Conservation (phyloP, 495 filamentous ascomycete genomes). For the Penicillium mononematosum region DNA sequence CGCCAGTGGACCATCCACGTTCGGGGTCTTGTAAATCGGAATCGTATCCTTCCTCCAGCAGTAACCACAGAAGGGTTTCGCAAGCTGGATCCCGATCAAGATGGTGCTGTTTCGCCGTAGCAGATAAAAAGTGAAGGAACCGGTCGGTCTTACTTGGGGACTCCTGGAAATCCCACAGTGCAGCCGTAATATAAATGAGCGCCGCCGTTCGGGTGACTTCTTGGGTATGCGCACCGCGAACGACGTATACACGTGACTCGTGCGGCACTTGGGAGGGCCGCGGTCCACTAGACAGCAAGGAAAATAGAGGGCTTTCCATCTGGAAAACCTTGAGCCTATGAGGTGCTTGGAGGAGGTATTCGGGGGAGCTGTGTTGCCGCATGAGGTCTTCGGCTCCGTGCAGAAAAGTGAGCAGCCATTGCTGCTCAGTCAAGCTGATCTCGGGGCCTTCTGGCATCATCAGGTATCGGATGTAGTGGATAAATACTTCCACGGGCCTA, state of each 20-base stretch:
- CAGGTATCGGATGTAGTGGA: conserved; percentile 43
- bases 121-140: conserved; percentile 34
- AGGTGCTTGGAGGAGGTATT: conserved; percentile 31
- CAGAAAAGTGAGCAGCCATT: conserved; percentile 40
- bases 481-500: conserved; percentile 28
- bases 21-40: conserved; percentile 39
- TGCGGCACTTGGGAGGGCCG: conserved; percentile 44
- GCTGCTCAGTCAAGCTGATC: conserved; percentile 20
- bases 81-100: conserved; percentile 42
- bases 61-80: conserved; percentile 45
- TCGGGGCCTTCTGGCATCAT: conserved; percentile 20
- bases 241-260: conserved; percentile 41
- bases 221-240: conserved; percentile 35
- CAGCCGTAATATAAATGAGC: conserved; percentile 42
- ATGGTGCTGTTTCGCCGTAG: conserved; percentile 31
- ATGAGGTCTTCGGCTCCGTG: conserved; percentile 40
- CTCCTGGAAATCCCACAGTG: conserved; percentile 42
- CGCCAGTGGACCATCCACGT: conserved; percentile 42
- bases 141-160: conserved; percentile 34
- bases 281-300: conserved; percentile 46
- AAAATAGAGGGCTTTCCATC: conserved; percentile 43
- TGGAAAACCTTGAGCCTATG: conserved; percentile 36
- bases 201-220: conserved; percentile 42
- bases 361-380: conserved; percentile 30
- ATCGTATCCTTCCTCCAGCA: conserved; percentile 41